Evolutionary conservation across 202 grass and related monocot genomes (phyloP), one percentile per base, ranked within the genome.

Genomic region (Zizania palustris): DNA sequence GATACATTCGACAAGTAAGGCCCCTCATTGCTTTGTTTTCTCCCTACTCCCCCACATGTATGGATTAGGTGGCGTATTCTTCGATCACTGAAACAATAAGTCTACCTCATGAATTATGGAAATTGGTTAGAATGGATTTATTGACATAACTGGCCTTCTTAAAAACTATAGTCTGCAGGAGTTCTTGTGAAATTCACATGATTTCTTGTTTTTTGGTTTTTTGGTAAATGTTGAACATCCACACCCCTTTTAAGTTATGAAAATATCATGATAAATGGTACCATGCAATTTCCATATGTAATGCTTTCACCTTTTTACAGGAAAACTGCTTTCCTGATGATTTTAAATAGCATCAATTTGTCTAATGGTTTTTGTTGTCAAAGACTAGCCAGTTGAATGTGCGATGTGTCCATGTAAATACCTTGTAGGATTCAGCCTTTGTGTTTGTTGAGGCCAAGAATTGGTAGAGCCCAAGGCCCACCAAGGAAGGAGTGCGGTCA

Each of bases 1-100:
- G 91, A 92, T 74, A 90, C 86, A 46, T 97, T 88, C 46, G 91
- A 97, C 34, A 97, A 97, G 94, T 97, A 76, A 97, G 66, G 18
- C 35, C 41, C 59, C 3, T 43, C 9, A 8, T 39, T 69, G 37
- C 50, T 13, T 37, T 33, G 61, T 16, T 42, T 43, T 60, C 7
- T 46, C 6, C 73, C 15, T 63, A 1, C 7, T 69, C 44, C 44
- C 7, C 53, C 62, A 21, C 10, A 43, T 51, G 2, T 64, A 38
- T 45, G 16, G 15, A 37, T 0, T 5, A 43, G 0, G n/a, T n/a
- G n/a, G n/a, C n/a, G n/a, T n/a, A n/a, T n/a, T n/a, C n/a, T n/a
- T n/a, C n/a, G 20, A n/a, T 63, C 5, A 9, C 5, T 12, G 20
- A 51, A 72, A 58, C 41, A 33, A 63, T 46, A 45, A 45, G 5